Base-by-base conservation (phyloP, 2,329 filamentous ascomycete genomes). In the Chrysoporthe puriensis region DNA sequence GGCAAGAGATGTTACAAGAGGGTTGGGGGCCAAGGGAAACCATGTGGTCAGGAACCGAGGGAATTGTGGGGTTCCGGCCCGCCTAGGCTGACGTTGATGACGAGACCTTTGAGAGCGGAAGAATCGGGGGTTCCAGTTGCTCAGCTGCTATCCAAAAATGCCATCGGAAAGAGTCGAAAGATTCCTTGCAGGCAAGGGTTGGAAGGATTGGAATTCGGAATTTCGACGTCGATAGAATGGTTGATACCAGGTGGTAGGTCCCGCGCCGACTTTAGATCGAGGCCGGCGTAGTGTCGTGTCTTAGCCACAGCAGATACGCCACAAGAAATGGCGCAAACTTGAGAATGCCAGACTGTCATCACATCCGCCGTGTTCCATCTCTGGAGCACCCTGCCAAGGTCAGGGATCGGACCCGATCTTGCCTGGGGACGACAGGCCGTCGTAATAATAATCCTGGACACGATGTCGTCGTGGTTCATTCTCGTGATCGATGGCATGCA, bases 11-110 rank as follows among this genome's bases (percentile, higher is more conserved):
- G 43, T 16, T 34, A 21, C 16, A 36, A 48, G 9, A 61, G 43
- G 13, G 4, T 59, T 62, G 68, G 68, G 66, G 68, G 66, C 68
- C 63, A 64, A 62, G 52, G 57, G 43, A 58, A 65, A 63, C 46
- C 59, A 60, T 13, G 43, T 50, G 64, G 63, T 58, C 40, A 68
- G 68, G 63, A 70, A 58, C 63, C 40, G 65, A 58, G 54, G 57
- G 34, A 43, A n/a, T 44, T 62, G 58, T 68, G 68, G 63, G 50
- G 59, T 63, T 65, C 54, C 68, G 66, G 61, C 52, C 50, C 32
- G 59, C 64, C 60, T 59, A 59, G 58, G 63, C 63, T 65, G 54
- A 65, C 62, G 50, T 48, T 54, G 14, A 58, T 46, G 42, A 60
- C 42, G 48, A 40, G 42, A 61, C 43, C 9, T 52, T 34, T 36